A percentile compares a stretch with the other conserved stretches of the same genome.
Evolutionary conservation across 495 filamentous ascomycete genomes (phyloP).

Genomic region (Glarea lozoyensis): DNA sequence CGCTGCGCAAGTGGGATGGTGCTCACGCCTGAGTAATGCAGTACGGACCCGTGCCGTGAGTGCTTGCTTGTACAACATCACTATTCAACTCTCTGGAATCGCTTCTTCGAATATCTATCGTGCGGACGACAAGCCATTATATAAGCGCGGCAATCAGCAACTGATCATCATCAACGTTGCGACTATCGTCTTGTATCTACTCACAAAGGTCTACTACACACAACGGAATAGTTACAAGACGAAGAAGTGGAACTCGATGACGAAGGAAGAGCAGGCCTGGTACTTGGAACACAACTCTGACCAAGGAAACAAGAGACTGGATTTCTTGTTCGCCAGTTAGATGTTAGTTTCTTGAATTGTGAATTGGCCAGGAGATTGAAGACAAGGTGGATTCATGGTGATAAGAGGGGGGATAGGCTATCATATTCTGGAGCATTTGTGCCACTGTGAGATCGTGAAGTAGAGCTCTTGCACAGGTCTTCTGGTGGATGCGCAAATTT

Average conservation of each 20-base stretch:
- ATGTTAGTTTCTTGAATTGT: no score
- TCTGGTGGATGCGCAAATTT: no score
- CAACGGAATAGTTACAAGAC: conserved; percentile 42
- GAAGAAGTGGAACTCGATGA: conserved; percentile 48
- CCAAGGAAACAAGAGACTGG: conserved; percentile 55
- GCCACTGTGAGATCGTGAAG: no score
- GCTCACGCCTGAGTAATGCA: conserved; percentile 57
- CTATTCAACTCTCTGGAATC: conserved; percentile 40
- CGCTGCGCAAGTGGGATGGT: conserved; percentile 50
- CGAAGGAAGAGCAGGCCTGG: conserved; percentile 42
- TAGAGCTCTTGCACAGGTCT: no score
- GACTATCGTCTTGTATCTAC: conserved; percentile 45
- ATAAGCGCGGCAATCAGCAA: conserved; percentile 55
- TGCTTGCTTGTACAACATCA: conserved; percentile 64
- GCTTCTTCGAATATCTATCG: conserved; percentile 42
- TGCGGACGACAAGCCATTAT: conserved; percentile 51
- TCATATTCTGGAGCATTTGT: no score
- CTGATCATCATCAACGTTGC: conserved; percentile 44
- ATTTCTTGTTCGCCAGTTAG: conserved; percentile 16
- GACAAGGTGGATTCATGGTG: no score
- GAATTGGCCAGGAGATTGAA: no score
- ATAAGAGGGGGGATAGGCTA: no score
- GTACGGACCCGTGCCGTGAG: conserved; percentile 59
- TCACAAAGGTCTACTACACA: conserved; percentile 51
- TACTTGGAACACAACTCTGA: conserved; percentile 56